A percentile compares a stretch with the other conserved stretches of the same genome.
These are phyloP conservation scores for Apiospora arundinis DNA, from an alignment of 2,329 filamentous ascomycete genomes.

Conservation along the genomic window DNA sequence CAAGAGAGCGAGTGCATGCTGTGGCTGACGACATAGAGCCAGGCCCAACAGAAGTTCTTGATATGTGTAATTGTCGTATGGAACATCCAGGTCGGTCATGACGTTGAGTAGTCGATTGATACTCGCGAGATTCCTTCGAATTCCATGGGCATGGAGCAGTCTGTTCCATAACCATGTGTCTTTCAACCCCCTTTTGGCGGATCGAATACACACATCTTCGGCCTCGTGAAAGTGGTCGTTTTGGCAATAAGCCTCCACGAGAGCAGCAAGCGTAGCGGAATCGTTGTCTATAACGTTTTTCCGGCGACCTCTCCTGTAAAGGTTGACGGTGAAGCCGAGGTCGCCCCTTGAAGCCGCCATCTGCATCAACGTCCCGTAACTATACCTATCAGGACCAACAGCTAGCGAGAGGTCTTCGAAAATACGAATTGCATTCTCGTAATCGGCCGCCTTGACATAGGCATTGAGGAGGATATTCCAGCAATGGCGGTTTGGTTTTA, in stretches of 20 bases:
- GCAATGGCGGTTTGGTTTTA: slow-evolving; percentile 62
- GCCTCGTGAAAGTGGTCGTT: slow-evolving; percentile 62
- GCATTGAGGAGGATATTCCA: slow-evolving; percentile 84
- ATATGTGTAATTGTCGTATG: slow-evolving; percentile 59
- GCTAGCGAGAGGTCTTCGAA: slow-evolving; percentile 65
- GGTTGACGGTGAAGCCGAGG: slow-evolving; percentile 67
- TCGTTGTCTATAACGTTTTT: slow-evolving; percentile 55
- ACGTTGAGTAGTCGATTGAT: slow-evolving; percentile 54
- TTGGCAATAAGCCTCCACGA: slow-evolving; percentile 73
- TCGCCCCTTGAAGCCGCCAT: slow-evolving; percentile 76
- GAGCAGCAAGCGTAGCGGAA: slow-evolving; percentile 61
- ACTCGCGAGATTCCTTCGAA: slow-evolving; percentile 59
- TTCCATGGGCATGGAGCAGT: slow-evolving; percentile 72
- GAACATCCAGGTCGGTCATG: slow-evolving; percentile 55
- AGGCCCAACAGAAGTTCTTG: slow-evolving; percentile 56
- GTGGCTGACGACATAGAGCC: slow-evolving; percentile 54
- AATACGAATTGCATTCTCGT: slow-evolving; percentile 66
- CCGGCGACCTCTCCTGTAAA: slow-evolving; percentile 69
- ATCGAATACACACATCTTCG: slow-evolving; percentile 63
- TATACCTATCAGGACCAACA: slow-evolving; percentile 64
- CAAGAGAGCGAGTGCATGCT: slow-evolving; percentile 57
- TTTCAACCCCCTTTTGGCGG: slow-evolving; percentile 56
- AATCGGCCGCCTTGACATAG: slow-evolving; percentile 69
- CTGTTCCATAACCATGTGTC: slow-evolving; percentile 78
- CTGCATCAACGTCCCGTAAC: slow-evolving; percentile 76